Base-by-base conservation (phyloP, 2,329 filamentous ascomycete species). In the Sclerotinia spermophila region DNA sequence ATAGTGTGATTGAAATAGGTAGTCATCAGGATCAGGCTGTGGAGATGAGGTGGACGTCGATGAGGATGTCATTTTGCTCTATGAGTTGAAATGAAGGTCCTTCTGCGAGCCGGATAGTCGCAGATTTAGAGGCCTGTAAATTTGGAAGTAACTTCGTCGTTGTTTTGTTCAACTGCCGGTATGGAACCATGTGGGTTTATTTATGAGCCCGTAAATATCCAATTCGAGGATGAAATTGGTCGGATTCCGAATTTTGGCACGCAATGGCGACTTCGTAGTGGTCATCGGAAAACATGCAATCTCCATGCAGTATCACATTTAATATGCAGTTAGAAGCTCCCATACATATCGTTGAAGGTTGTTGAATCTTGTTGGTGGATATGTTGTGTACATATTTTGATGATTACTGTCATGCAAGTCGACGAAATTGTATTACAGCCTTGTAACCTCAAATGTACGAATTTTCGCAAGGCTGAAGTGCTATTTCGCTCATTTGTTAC, bases 61-160 rank as follows among this genome's bases (percentile, higher is more conserved):
- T 6, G 67, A 69, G 33, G 67, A 69, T 44, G 67, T 48, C 67
- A 69, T 69, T 19, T 60, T 45, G 48, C 48, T 21, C n/a, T 61
- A 21, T 10, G 5, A 13, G 48, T 24, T 21, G 17, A n/a, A 3
- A 45, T 44, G 30, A 19, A 27, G 8, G 51, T 33, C 17, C 10
- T 24, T 21, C 5, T 33, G 5, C 24, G 3, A 40, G 2, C 24
- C n/a, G 17, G 17, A 19, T 1, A 13, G 2, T 5, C 11, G 33
- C 13, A 35, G 8, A 11, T n/a, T 51, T 30, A 35, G 13, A 53
- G 1, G 7, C 8, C 7, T 21, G 33, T 11, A 15, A 10, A 3
- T 4, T 17, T 33, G 24, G 17, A 27, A n/a, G 33, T 40, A 21
- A 21, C 40, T 10, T 40, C 24, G 62, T 53, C 10, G 62, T 66